Evolutionary conservation across 805 yeast species (phyloP).

Genomic region (Tetrapisispora arboricola): DNA sequence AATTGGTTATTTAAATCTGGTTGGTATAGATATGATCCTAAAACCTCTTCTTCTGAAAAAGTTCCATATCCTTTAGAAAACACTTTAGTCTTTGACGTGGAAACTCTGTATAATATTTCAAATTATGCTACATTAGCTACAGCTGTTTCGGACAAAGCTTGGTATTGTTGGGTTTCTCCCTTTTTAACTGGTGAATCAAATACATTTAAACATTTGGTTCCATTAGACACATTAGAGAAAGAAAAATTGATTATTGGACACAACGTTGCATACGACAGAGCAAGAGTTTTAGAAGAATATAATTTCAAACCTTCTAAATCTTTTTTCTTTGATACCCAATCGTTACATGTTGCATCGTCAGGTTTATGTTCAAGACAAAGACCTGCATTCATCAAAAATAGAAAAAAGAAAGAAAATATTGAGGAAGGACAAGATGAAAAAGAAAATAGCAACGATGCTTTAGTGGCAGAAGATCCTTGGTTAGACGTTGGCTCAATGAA

Average conservation of each 20-base stretch:
- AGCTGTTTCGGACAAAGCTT: constrained; percentile 64
- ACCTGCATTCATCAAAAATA: constrained; percentile 59
- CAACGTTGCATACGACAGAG: constrained; percentile 84
- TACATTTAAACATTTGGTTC: constrained; percentile 56
- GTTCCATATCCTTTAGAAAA: constrained; percentile 67
- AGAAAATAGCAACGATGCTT: neutral
- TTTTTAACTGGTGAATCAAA: constrained; percentile 46
- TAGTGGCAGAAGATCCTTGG: constrained; percentile 70
- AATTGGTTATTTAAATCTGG: constrained; percentile 58
- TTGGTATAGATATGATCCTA: constrained; percentile 66
- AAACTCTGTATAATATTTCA: constrained; percentile 66
- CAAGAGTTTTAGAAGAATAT: constrained; percentile 79
- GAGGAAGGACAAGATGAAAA: constrained; percentile 24
- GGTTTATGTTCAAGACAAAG: constrained; percentile 93
- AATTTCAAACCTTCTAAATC: constrained; percentile 53
- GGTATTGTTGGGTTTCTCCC: constrained; percentile 96
- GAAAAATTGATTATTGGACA: constrained; percentile 74
- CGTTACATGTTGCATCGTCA: constrained; percentile 77
- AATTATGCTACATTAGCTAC: constrained; percentile 72
- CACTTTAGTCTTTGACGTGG: constrained; percentile 79
- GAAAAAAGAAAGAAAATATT: constrained; percentile 25
- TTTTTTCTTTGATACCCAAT: constrained; percentile 84
- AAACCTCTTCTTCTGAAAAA: constrained; percentile 36
- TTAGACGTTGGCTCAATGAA: constrained; percentile 63
- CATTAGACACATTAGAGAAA: constrained; percentile 44